A percentile compares a stretch with the other conserved stretches of the same genome.
These are phyloP conservation scores for Orbilia ellipsospora DNA, from an alignment of 2,329 filamentous ascomycete genomes.

Conservation along the genomic window DNA sequence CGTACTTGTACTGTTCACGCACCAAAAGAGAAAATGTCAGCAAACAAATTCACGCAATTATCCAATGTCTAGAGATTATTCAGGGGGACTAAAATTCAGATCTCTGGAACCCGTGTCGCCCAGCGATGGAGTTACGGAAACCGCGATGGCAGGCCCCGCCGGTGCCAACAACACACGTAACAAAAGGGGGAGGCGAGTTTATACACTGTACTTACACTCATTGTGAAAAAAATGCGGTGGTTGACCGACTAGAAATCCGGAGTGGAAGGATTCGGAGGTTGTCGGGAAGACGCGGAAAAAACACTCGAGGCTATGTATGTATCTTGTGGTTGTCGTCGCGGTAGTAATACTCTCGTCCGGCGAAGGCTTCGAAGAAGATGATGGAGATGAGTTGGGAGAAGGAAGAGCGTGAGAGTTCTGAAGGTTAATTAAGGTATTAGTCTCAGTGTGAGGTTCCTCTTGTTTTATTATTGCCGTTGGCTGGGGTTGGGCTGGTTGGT, in stretches of 20 bases:
- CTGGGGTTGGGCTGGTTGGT: not conserved
- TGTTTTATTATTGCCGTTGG: not conserved
- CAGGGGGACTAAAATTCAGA: no score
- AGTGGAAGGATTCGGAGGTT: conserved; percentile 14
- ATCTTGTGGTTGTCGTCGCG: not conserved
- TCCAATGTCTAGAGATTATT: no score
- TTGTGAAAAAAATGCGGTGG: conserved; percentile 10
- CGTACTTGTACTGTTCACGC: conserved; percentile 43
- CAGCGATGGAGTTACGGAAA: no score
- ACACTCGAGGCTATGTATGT: not conserved
- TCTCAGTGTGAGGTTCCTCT: not conserved
- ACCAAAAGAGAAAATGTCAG: conserved; percentile 14
- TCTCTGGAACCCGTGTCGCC: no score
- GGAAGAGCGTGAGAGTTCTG: not conserved
- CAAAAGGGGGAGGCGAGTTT: not conserved
- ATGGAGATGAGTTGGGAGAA: conserved; percentile 3
- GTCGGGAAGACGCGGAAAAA: conserved; percentile 11
- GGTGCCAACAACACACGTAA: conserved; percentile 1
- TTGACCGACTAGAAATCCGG: not conserved
- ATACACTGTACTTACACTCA: conserved; percentile 23
- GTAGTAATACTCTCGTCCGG: not conserved
- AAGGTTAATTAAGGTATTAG: not conserved
- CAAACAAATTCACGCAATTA: not conserved
- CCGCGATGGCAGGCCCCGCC: not conserved
- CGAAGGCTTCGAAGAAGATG: not conserved